Evolutionary conservation across 306 rosid species (phyloP), one percentile per base, ranked within the genome.

Genomic region (Elaeagnus macrophylla): DNA sequence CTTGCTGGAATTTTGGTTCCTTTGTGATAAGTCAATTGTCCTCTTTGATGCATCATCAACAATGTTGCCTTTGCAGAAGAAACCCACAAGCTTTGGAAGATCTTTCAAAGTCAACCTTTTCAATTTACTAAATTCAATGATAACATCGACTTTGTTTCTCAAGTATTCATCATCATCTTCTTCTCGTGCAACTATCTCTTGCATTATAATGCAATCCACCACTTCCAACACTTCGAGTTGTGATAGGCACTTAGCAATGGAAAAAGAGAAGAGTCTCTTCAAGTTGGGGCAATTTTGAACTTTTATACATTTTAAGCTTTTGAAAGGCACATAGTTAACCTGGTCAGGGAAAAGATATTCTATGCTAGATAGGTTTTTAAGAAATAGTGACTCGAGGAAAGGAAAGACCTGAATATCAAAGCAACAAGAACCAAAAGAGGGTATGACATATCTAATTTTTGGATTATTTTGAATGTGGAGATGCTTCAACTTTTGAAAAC

Each of bases 401-500:
- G 32, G 10, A n/a, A 78, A 74, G 11, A 20, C 57, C 36, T 12
- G 6, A 14, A 6, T 6, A 44, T 6, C 12, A 7, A 7, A 2
- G 48, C 6, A 7, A 15, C 58, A 0, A 11, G 11, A 10, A 7
- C 10, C 5, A 41, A 7, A 9, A 7, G 46, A 12, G 9, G 12
- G 12, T 6, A 70, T 52, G 39, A 80, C 57, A 14, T 47, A 56
- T 39, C 32, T 53, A 54, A 75, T 72, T 47, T 81, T 75, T n/a
- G 11, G 67, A 64, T 75, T 75, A n/a, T 61, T 64, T 61, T 66
- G 65, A 43, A 81, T 69, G n/a, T 40, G 63, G 19, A 74, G 71
- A 66, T 79, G 62, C 68, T 75, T 78, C 71, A 77, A 14, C 8
- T 15, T 55, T 1, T 71, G 63, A 51, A 78, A 78, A 35, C 81